A percentile compares a stretch with the other conserved stretches of the same genome.
Conservation (phyloP, 2,329 filamentous ascomycete genomes). For the Pseudogymnoascus sp. region DNA sequence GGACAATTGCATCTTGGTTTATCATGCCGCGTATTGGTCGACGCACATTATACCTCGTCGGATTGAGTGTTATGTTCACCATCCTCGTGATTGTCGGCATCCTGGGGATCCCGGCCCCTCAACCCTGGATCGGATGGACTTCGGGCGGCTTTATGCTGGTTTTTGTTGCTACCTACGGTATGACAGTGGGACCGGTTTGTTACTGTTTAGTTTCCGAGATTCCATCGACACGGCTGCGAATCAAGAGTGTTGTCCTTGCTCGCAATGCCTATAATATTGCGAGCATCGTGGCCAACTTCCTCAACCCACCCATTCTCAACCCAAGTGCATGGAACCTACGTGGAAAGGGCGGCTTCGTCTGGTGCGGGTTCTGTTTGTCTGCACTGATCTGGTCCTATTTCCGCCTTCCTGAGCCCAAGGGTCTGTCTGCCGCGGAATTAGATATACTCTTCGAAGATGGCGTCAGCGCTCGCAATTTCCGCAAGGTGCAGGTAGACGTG, state of each 20-base stretch:
- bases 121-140: conserved; percentile 24
- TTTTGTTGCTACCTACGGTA: not conserved
- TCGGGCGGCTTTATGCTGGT: not conserved
- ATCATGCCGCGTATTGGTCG: conserved; percentile 62
- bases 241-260: not conserved
- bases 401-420: conserved; percentile 35
- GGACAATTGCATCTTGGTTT: conserved; percentile 31
- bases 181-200: conserved; percentile 10
- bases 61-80: conserved; percentile 16
- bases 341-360: conserved; percentile 33
- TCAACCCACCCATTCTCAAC: conserved; percentile 14
- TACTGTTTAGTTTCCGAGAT: not conserved
- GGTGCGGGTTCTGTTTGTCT: conserved; percentile 30
- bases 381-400: conserved; percentile 34
- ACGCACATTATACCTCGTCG: conserved; percentile 33
- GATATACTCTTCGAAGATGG: conserved; percentile 36
- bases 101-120: conserved; percentile 17
- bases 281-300: conserved; percentile 10
- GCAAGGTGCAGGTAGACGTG: conserved; percentile 22
- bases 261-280: not conserved
- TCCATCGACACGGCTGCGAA: not conserved
- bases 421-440: conserved; percentile 35
- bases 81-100: conserved; percentile 18
- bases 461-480: conserved; percentile 34
- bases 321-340: conserved; percentile 24